Evolutionary conservation across 306 rosid species (phyloP), one percentile per base, ranked within the genome.

Genomic region (Purshia tridentata): DNA sequence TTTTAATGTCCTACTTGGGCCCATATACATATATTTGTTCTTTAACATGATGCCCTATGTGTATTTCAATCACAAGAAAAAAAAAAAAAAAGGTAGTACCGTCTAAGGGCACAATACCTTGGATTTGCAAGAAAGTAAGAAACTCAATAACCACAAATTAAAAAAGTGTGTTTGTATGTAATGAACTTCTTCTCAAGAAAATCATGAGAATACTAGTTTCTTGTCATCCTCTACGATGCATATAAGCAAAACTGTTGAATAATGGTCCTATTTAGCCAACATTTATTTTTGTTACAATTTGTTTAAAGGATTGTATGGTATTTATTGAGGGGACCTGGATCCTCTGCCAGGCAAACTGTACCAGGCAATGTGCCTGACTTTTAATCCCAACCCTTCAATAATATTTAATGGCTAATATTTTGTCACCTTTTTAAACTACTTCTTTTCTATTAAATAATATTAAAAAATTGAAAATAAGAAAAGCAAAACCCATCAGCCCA

Each of bases 71-170:
- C 10, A 13, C 13, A 35, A 22, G 6, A 20, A 9, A n/a, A n/a
- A 4, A 2, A 4, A 39, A n/a, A n/a, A 23, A 29, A 4, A 2
- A 4, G 15, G n/a, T 11, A 65, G 8, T 4, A 1, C 15, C n/a
- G 2, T 40, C 8, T 66, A 6, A n/a, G 35, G 1, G 2, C 35
- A 13, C 15, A 35, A 29, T 49, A 58, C 6, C 58, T 49, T 48
- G 45, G 37, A 67, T 67, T 65, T 48, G 13, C 72, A 67, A 49
- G 35, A 29, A 29, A 29, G 35, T 29, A 29, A 29, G 55, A 66
- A 13, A 41, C 29, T 16, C n/a, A 35, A 13, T 22, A 22, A 47
- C 56, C 45, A 14, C n/a, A 47, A 15, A 16, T 19, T 20, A 39
- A 20, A 56, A 22, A 23, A 13, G 4, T 66, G 56, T 47, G 22